Evolutionary conservation across 2,329 filamentous ascomycete species (phyloP).

Genomic region (Gaeumannomyces sp.): DNA sequence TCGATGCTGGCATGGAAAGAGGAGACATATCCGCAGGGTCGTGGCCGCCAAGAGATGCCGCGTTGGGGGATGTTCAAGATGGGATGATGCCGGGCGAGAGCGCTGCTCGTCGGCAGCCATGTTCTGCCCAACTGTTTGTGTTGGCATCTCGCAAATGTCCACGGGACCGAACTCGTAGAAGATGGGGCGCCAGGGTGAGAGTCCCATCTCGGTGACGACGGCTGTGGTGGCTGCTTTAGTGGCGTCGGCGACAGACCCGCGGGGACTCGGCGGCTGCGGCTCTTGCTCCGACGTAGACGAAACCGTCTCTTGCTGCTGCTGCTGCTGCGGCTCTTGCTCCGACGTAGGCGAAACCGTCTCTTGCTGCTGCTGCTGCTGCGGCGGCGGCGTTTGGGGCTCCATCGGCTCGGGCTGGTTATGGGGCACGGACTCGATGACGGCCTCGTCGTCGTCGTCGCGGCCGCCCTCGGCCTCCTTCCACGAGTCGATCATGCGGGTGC

Average conservation of each 20-base stretch:
- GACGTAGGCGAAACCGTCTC: slow-evolving; percentile 9
- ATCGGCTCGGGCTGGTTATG: slow-evolving; percentile 21
- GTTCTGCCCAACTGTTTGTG: slow-evolving; percentile 18
- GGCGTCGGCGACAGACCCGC: slow-evolving; percentile 1
- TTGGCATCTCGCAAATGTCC: slow-evolving; percentile 20
- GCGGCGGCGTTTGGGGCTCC: slow-evolving; percentile 21
- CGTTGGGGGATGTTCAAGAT: too few relatives aligned
- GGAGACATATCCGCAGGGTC: background rate
- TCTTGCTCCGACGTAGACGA: background rate
- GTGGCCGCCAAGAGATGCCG: background rate
- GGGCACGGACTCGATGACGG: slow-evolving; percentile 17
- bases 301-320: slow-evolving; percentile 14
- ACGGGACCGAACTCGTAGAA: slow-evolving; percentile 13
- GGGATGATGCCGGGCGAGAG: background rate
- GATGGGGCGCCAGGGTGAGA: slow-evolving; percentile 22
- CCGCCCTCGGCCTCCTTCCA: slow-evolving; percentile 73
- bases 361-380: slow-evolving; percentile 15
- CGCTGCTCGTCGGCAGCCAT: slow-evolving; percentile 5
- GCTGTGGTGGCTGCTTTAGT: slow-evolving; percentile 5
- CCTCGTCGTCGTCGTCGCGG: slow-evolving; percentile 56
- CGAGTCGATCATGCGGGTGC: slow-evolving; percentile 92
- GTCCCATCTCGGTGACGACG: slow-evolving; percentile 15
- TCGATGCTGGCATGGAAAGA: background rate
- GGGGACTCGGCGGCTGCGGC: slow-evolving; percentile 10
- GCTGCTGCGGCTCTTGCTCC: slow-evolving; percentile 10